A percentile compares a stretch with the other conserved stretches of the same genome.
Conservation (phyloP, 2,329 filamentous ascomycete genomes). For the Hypoxylon sp. region DNA sequence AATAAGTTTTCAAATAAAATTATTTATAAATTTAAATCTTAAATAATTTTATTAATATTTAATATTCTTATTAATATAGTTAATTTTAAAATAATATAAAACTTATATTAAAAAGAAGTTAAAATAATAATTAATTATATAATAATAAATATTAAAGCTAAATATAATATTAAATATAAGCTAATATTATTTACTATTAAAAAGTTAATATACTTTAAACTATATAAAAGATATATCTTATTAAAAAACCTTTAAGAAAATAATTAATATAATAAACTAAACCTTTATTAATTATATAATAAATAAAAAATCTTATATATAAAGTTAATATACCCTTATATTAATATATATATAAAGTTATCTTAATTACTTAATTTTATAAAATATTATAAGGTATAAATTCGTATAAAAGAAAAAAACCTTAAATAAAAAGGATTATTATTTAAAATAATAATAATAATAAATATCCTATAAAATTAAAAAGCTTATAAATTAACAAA, state of each 20-base stretch:
- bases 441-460: not conserved
- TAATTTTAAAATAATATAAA: not conserved
- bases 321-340: not conserved
- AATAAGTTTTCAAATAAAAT: not conserved
- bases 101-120: not conserved
- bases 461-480: not conserved
- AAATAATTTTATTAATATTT: not conserved
- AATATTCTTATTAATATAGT: not conserved
- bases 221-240: not conserved
- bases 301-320: not conserved
- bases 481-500: not conserved
- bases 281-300: not conserved
- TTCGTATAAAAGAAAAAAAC: not conserved
- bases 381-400: not conserved
- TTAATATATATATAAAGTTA: not conserved
- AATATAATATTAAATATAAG: constrained; percentile 4
- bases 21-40: not conserved
- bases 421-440: not conserved
- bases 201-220: not conserved
- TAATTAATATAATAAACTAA: not conserved
- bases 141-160: not conserved
- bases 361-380: not conserved
- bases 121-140: not conserved
- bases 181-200: not conserved
- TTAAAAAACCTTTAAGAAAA: not conserved